Conservation (phyloP, 208 protist genomes). For the Leptomonas seymouri region DNA sequence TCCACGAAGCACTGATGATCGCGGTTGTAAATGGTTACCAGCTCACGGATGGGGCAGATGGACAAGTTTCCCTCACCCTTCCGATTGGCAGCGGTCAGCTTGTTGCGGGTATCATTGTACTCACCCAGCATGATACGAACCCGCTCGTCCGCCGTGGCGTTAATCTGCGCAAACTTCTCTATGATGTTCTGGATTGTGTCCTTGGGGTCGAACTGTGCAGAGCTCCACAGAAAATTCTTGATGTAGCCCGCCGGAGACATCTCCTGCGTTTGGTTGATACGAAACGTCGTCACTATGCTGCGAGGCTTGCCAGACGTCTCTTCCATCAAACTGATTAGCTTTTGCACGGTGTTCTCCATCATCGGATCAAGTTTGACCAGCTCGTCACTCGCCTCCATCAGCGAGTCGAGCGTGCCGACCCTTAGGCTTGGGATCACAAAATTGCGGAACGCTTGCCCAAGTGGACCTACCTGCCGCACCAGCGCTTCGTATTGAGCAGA, state of each 20-base stretch:
- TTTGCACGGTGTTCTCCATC: conserved; percentile 77
- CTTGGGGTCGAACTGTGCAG: conserved; percentile 84
- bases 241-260: conserved; percentile 86
- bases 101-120: conserved; percentile 89
- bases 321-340: conserved; percentile 83
- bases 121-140: conserved; percentile 82
- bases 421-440: conserved; percentile 83
- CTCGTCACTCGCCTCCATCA: conserved; percentile 92
- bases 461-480: conserved; percentile 63
- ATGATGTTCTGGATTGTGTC: conserved; percentile 77
- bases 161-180: conserved; percentile 76
- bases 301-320: conserved; percentile 78
- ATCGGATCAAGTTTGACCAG: conserved; percentile 80
- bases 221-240: conserved; percentile 88
- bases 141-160: conserved; percentile 68
- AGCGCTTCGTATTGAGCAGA: conserved; percentile 80
- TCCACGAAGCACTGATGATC: conserved; percentile 77
- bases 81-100: conserved; percentile 57
- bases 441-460: conserved; percentile 70
- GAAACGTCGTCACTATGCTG: conserved; percentile 74
- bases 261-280: conserved; percentile 87
- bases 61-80: conserved; percentile 86
- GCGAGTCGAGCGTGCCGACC: conserved; percentile 88
- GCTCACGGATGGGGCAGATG: conserved; percentile 78
- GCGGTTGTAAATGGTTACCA: conserved; percentile 72